Evolutionary conservation across 345 rosid species (phyloP), one percentile per base, ranked within the genome.

Genomic region (Eucalyptus coolabah): DNA sequence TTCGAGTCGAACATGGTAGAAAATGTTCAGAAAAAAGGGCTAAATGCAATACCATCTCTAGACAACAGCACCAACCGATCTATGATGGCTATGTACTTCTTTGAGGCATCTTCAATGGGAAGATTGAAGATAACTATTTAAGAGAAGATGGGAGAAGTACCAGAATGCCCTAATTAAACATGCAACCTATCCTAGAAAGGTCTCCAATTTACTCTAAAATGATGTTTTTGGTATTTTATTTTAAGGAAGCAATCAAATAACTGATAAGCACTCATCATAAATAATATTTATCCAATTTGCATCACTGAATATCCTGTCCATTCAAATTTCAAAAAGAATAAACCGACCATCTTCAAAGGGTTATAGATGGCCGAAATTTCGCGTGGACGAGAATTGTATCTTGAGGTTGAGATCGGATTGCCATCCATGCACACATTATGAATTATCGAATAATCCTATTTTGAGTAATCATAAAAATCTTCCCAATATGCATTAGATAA

Each of bases 341-440:
- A 56, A 24, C 6, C 14, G 0, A 56, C 30, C 30, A 11, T 56
- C 28, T 56, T 56, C 28, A 21, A 23, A 56, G 63, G 12, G 28
- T 56, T 56, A 23, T 23, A 24, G 30, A 23, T 23, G 63, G 30
- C 63, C 1, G 6, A 0, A 1, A 21, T 56, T 56, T 13, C 6
- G 1, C 0, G 6, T 24, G 63, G 28, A 53, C 4, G 0, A 3
- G 24, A 53, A 53, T 53, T 1, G 1, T 23, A 56, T 21, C 6
- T 56, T 56, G 63, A 24, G 28, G 3, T 56, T 56, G 13, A 23
- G 6, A 56, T 23, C 6, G 6, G 6, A 56, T 56, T 56, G 3
- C 63, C 63, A 56, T 56, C 12, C 13, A 56, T 56, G 63, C 28
- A 24, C 30, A 56, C 30, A 56, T 56, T 54, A 54, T 54, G 60